These are phyloP conservation scores for Ulvella scutata DNA, from an alignment of 139 green algal genomes.

Conservation along the genomic window DNA sequence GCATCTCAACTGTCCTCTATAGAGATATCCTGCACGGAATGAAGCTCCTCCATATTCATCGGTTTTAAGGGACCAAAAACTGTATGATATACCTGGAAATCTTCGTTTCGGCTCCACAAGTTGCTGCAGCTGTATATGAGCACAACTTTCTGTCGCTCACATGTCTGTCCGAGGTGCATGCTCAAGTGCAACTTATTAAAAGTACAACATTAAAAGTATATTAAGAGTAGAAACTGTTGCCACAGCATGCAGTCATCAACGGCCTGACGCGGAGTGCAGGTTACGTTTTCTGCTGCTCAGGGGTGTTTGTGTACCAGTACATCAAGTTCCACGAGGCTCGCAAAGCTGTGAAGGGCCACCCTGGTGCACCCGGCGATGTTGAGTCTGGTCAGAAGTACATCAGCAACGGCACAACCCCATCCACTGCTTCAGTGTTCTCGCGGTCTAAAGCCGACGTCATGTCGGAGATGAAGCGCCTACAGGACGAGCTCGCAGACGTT, in stretches of 20 bases:
- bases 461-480: constrained; percentile 30
- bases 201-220: too few species aligned
- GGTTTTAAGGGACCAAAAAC: too few species aligned
- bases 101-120: too few species aligned
- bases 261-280: neutral
- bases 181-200: too few species aligned
- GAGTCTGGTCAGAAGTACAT: neutral
- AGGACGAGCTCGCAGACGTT: constrained; percentile 26
- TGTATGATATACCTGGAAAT: too few species aligned
- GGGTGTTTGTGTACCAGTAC: constrained; percentile 8
- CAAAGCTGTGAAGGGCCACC: neutral
- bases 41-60: too few species aligned
- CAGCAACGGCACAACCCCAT: neutral
- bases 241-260: constrained; percentile 8
- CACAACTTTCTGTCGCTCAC: too few species aligned
- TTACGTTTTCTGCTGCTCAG: constrained; percentile 48
- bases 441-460: constrained; percentile 41
- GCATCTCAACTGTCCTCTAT: too few species aligned
- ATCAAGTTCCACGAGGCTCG: neutral
- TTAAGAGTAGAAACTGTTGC: constrained; percentile 12
- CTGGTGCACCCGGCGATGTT: neutral
- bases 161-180: too few species aligned
- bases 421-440: neutral
- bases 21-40: too few species aligned
- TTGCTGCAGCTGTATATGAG: too few species aligned